Conservation (phyloP, 2,329 filamentous ascomycete species). For the Trichoderma semiorbis region DNA sequence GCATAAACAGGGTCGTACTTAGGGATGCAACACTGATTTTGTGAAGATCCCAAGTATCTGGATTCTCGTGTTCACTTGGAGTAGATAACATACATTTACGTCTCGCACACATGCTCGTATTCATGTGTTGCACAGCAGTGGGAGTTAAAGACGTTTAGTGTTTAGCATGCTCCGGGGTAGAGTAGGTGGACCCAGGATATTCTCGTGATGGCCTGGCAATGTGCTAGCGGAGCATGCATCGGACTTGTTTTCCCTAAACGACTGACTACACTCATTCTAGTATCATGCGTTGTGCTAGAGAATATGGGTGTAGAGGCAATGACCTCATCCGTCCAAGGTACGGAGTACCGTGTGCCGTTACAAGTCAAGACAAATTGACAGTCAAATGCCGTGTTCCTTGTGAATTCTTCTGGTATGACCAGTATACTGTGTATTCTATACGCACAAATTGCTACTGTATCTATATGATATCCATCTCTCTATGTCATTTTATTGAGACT, state of each 20-base stretch:
- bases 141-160: not conserved
- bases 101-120: not conserved
- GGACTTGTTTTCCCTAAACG: not conserved
- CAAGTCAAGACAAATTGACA: not conserved
- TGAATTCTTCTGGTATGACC: not conserved
- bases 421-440: not conserved
- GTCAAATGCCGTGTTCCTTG: no score
- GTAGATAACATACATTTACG: no score
- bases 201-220: not conserved
- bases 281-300: not conserved
- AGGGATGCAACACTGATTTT: not conserved
- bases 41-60: not conserved
- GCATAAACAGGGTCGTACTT: no score
- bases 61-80: not conserved
- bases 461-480: not conserved
- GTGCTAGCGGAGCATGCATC: not conserved
- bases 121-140: not conserved
- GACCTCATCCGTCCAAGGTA: not conserved
- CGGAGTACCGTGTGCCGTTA: not conserved
- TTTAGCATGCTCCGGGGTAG: not conserved
- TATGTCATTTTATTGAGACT: slow-evolving; percentile 12
- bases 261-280: not conserved
- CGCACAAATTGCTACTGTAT: not conserved
- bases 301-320: not conserved
- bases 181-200: not conserved